Evolutionary conservation across 768 basidiomycete genomes (phyloP).

Genomic region (Amylocystis lapponica): DNA sequence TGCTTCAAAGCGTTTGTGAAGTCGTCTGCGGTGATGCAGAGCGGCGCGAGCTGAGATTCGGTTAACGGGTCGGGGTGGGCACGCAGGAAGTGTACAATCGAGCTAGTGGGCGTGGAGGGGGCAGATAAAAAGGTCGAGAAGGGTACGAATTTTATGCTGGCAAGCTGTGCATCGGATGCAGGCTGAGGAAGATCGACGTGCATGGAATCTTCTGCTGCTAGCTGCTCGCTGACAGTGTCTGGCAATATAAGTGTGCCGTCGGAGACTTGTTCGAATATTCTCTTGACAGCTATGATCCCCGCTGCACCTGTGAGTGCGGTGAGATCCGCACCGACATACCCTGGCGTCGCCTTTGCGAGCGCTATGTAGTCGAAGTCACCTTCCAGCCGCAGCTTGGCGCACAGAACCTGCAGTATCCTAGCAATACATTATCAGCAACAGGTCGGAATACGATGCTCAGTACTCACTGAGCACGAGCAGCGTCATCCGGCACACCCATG

Average conservation of each 20-base stretch:
- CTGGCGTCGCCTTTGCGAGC: slow-evolving; percentile 91
- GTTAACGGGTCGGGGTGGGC: slow-evolving; percentile 83
- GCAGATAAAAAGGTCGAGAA: slow-evolving; percentile 34
- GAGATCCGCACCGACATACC: slow-evolving; percentile 95
- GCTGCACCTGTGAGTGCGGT: slow-evolving; percentile 88
- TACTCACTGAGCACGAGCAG: slow-evolving; percentile 80
- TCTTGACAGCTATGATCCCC: slow-evolving; percentile 92
- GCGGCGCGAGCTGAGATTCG: slow-evolving; percentile 66
- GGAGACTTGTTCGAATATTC: slow-evolving; percentile 75
- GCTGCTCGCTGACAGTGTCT: slow-evolving; percentile 23
- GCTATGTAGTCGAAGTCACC: slow-evolving; percentile 84
- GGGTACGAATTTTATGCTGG: slow-evolving; percentile 18
- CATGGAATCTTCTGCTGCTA: slow-evolving; percentile 32
- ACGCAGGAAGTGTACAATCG: slow-evolving; percentile 86
- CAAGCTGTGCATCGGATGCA: slow-evolving; percentile 4
- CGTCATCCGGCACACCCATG: slow-evolving; percentile 94
- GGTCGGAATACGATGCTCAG: background rate
- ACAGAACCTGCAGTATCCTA: slow-evolving; percentile 86
- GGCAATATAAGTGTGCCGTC: slow-evolving; percentile 59
- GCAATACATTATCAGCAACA: background rate
- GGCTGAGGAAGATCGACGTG: slow-evolving; percentile 26
- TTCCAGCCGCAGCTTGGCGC: slow-evolving; percentile 74
- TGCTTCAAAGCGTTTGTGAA: slow-evolving; percentile 78
- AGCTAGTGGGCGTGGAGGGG: slow-evolving; percentile 39
- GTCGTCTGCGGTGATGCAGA: slow-evolving; percentile 78